phyloP scores from a whole-genome alignment of 148 eudicot species.

The Vaccinium myrtillus region DNA sequence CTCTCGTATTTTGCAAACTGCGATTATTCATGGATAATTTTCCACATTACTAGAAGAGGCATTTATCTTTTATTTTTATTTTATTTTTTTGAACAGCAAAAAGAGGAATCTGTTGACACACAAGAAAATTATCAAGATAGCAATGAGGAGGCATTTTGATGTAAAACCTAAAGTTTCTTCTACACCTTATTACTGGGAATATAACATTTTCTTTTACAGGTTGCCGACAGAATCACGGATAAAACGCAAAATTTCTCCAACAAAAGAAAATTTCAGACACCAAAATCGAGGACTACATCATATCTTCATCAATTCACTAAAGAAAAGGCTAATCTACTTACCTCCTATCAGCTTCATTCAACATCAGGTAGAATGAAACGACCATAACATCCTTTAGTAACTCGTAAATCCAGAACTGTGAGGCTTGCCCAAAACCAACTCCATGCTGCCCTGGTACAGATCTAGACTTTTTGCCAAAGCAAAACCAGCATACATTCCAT shows the following conservation, averaged over 20 bases:
- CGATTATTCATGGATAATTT: neutral
- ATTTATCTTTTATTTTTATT: neutral
- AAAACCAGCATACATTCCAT: slow-evolving; percentile 93
- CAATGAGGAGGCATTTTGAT: neutral
- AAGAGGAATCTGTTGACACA: too few relatives aligned
- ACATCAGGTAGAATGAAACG: neutral
- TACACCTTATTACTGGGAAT: too few relatives aligned
- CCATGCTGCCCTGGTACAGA: slow-evolving; percentile 50
- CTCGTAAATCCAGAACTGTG: slow-evolving; percentile 55
- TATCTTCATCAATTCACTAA: neutral
- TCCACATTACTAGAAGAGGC: neutral
- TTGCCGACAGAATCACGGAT: slow-evolving; percentile 7
- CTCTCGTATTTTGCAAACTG: neutral
- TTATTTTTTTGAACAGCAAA: too few relatives aligned
- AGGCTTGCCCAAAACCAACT: slow-evolving; percentile 67
- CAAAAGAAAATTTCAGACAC: neutral
- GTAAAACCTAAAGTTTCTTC: too few relatives aligned
- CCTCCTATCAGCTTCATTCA: neutral
- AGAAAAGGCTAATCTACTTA: neutral
- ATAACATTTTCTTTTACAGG: neutral
- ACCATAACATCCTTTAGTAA: slow-evolving; percentile 32
- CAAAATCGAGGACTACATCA: neutral
- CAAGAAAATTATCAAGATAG: neutral
- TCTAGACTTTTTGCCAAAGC: slow-evolving; percentile 77
- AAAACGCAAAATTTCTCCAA: neutral